Percentiles rank a stretch among this genome's conserved stretches.
phyloP scores from a whole-genome alignment of 495 filamentous ascomycete species.

The Platismatia glauca region DNA sequence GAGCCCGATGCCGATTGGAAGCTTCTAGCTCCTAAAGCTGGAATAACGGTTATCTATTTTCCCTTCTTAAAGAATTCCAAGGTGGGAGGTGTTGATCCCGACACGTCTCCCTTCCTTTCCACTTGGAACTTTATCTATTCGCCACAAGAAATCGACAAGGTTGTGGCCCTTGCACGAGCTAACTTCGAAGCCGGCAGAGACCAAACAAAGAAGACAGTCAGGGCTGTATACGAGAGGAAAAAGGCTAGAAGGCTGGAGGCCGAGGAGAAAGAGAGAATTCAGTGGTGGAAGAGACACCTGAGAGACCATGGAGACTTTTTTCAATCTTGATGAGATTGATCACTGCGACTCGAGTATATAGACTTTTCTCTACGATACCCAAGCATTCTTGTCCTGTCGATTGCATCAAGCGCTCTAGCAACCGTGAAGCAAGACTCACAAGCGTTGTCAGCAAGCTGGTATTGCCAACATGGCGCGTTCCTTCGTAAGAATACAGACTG shows the following conservation, averaged over 20 bases:
- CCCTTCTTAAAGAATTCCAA: conserved; percentile 76
- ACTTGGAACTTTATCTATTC: conserved; percentile 98
- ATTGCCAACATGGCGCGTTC: not conserved
- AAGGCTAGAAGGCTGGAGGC: conserved; percentile 52
- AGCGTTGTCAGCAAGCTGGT: not conserved
- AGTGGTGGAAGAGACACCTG: conserved; percentile 35
- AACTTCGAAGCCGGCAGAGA: conserved; percentile 78
- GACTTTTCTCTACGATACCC: conserved; percentile 3
- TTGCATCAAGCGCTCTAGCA: not conserved
- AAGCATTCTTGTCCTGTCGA: not conserved
- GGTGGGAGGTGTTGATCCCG: conserved; percentile 70
- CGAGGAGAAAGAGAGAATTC: conserved; percentile 37
- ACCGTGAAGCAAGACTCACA: not conserved
- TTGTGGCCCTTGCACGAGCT: conserved; percentile 70
- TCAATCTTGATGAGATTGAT: conserved; percentile 17
- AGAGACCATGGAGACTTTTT: conserved; percentile 32
- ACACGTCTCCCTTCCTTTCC: conserved; percentile 70
- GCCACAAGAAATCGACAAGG: conserved; percentile 71
- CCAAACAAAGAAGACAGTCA: conserved; percentile 64
- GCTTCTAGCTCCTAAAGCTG: conserved; percentile 67
- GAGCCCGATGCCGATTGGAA: conserved; percentile 56
- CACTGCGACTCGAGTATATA: not conserved
- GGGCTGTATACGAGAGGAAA: conserved; percentile 90
- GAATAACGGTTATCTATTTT: conserved; percentile 84
- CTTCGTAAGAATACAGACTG: not conserved